A percentile compares a stretch with the other conserved stretches of the same genome.
These are phyloP conservation scores for Rhodotorula sp. DNA, from an alignment of 1,284 basidiomycete species.

Conservation along the genomic window DNA sequence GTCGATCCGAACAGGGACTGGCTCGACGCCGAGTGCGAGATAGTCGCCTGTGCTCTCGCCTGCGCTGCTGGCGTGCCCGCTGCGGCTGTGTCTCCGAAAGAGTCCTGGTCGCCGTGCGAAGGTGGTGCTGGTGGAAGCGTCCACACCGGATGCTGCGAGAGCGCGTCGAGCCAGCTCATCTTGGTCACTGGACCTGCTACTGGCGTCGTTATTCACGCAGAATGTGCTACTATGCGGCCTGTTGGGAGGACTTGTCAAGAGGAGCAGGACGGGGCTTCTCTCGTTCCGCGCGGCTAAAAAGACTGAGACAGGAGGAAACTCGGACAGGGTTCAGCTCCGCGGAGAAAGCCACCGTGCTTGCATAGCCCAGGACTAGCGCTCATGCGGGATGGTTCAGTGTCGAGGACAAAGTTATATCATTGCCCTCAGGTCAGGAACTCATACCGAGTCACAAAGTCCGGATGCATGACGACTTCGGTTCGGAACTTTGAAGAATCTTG, in stretches of 20 bases:
- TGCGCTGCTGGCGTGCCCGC: not conserved
- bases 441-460: too few species aligned
- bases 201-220: not conserved
- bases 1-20: constrained; percentile 1
- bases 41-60: not conserved
- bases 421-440: too few species aligned
- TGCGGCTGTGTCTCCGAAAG: not conserved
- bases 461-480: too few species aligned
- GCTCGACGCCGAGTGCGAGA: constrained; percentile 11
- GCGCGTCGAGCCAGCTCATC: constrained; percentile 25
- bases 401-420: too few species aligned
- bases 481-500: too few species aligned
- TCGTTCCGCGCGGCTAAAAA: too few species aligned
- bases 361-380: too few species aligned
- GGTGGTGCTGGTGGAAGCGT: constrained; percentile 5
- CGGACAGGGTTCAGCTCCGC: too few species aligned
- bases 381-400: too few species aligned
- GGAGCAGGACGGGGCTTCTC: too few species aligned
- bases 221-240: not conserved
- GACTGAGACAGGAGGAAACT: too few species aligned
- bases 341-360: too few species aligned
- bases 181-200: not conserved
- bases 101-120: not conserved
- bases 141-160: constrained; percentile 34
- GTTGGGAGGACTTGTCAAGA: not conserved